phyloP scores from a whole-genome alignment of 2,329 filamentous ascomycete genomes.

The Paecilomyces formosus region DNA sequence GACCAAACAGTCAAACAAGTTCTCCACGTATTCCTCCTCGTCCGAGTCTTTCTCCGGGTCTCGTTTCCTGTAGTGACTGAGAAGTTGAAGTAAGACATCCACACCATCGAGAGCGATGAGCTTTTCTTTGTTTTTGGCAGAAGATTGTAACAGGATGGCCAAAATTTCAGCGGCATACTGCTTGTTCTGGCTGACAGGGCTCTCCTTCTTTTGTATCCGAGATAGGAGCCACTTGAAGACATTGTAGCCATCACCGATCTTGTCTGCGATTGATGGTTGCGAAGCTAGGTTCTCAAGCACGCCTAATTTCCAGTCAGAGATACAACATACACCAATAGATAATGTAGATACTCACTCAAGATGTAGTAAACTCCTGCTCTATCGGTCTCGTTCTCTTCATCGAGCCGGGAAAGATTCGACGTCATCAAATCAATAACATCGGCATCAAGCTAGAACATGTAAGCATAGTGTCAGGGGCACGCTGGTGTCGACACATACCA shows the following conservation, averaged over 20 bases:
- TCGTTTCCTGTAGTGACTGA: constrained; percentile 75
- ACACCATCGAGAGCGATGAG: constrained; percentile 63
- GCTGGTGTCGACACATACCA: constrained; percentile 30
- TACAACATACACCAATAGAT: too few species aligned
- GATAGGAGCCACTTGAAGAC: constrained; percentile 61
- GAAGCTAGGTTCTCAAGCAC: constrained; percentile 83
- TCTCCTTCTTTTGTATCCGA: constrained; percentile 64
- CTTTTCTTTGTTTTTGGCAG: constrained; percentile 55
- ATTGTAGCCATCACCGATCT: constrained; percentile 65
- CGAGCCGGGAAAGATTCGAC: constrained; percentile 63
- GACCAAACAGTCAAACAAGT: constrained; percentile 79
- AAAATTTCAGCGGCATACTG: constrained; percentile 91
- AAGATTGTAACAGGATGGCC: constrained; percentile 77
- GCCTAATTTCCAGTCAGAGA: constrained; percentile 24
- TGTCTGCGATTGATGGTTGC: constrained; percentile 59
- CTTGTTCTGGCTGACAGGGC: constrained; percentile 74
- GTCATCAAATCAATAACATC: constrained; percentile 35
- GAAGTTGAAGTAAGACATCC: constrained; percentile 72
- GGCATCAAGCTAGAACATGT: constrained; percentile 27
- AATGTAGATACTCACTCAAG: constrained; percentile 40
- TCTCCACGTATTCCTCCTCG: constrained; percentile 93
- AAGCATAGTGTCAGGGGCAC: not conserved
- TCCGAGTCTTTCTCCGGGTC: constrained; percentile 80
- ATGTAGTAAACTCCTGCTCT: constrained; percentile 81
- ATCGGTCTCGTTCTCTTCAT: constrained; percentile 67